These are phyloP conservation scores for Cornus suecica DNA, from an alignment of 148 eudicot genomes.

Conservation along the genomic window DNA sequence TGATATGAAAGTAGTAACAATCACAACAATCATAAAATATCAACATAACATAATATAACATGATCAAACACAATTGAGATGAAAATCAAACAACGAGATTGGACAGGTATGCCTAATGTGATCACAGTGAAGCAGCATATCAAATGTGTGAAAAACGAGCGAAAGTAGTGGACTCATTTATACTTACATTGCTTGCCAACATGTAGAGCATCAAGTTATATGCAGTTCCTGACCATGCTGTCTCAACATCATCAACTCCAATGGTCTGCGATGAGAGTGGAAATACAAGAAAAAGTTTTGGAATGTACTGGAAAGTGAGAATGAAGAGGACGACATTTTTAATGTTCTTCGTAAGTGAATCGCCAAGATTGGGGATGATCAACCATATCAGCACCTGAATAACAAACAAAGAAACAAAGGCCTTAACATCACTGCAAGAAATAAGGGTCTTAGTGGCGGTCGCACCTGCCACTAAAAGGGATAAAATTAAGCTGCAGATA, in stretches of 20 bases:
- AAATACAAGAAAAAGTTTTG: slow-evolving; percentile 50
- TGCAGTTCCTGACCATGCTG: slow-evolving; percentile 85
- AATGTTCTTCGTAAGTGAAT: slow-evolving; percentile 62
- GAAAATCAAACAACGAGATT: too few species aligned
- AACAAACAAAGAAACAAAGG: background rate
- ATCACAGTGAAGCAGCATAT: background rate
- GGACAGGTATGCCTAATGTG: too few species aligned
- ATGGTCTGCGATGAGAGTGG: slow-evolving; percentile 60
- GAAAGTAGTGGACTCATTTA: background rate
- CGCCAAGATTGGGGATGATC: slow-evolving; percentile 53
- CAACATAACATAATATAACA: background rate
- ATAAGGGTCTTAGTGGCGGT: too few species aligned
- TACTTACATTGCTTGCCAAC: slow-evolving; percentile 69
- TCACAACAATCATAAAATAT: background rate
- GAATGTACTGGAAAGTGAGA: slow-evolving; percentile 59
- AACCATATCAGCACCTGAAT: slow-evolving; percentile 69
- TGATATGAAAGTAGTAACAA: background rate
- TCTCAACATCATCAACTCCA: slow-evolving; percentile 61
- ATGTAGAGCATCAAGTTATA: slow-evolving; percentile 70
- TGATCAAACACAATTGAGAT: too few species aligned
- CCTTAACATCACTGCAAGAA: too few species aligned
- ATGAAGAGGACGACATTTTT: slow-evolving; percentile 56
- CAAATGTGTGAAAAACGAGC: background rate
- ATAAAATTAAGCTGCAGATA: too few species aligned
- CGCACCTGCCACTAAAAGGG: too few species aligned